Evolutionary conservation across 176 grass and related monocot species (phyloP), one percentile per base, ranked within the genome.

Genomic region (Carex cristatella): DNA sequence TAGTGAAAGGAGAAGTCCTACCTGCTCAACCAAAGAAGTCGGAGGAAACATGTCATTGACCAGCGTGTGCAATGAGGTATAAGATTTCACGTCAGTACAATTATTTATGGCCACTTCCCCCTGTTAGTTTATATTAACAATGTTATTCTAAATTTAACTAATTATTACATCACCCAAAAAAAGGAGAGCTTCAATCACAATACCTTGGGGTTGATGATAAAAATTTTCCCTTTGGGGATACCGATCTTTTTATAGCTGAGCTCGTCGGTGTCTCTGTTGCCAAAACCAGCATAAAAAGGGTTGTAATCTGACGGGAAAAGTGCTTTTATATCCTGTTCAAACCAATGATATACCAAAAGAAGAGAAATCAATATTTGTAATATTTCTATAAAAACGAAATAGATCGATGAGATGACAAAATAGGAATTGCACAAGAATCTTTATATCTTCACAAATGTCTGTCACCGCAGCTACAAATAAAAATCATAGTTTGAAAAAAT

Each of bases 141-240:
- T 18, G 33, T 30, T 79, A 18, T 58, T 79, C 32, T 12, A 35
- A 16, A 48, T 63, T 86, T 66, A 79, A 86, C 27, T 30, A 86
- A 67, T 48, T 65, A 65, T 40, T 81, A 65, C 11, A 42, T 69
- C 16, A 55, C 32, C 48, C 48, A 51, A 51, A 32, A 35, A 33
- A 53, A 4, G 33, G 23, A 83, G 81, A 67, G 42, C 15, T 4
- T 48, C 13, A 69, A 83, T 69, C 18, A 7, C 64, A 13, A 76
- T 92, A 99, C 97, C 93, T 94, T 99, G 7, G 93, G 97, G 69
- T 99, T 99, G 88, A 96, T 99, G 63, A 99, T 99, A 90, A 99
- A 99, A 70, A 99, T 99, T 70, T 99, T 99, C 69, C 97, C 97
- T 89, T 96, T 96, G 16, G 97, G 90, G 82, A 99, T 99, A 66